Base-by-base conservation (phyloP, 345 rosid genomes). In the Salix caprea region DNA sequence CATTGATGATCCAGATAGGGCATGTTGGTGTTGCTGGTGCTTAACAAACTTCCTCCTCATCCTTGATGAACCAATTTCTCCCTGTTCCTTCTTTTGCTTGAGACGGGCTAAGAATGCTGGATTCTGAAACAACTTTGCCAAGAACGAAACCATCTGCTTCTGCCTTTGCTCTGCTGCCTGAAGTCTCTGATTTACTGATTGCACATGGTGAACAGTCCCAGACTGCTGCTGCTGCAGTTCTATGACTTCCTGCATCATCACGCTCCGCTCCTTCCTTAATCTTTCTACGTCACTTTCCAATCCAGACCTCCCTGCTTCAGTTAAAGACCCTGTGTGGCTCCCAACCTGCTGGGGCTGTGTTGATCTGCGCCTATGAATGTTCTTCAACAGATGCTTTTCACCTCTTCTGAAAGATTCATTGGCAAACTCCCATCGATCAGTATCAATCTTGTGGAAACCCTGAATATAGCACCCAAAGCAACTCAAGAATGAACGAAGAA, bases 1-100 rank as follows among this genome's bases (percentile, higher is more conserved):
- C 36, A 16, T 68, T 12, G 88, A 82, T 40, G 87, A 76, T 72
- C 81, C 90, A 56, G 80, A 44, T 72, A 71, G 75, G 54, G 46
- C 79, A 40, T 12, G 77, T 82, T 85, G 94, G 69, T 46, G 77
- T 28, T 75, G 87, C 70, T 80, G 91, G 72, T 87, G 89, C 82
- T 78, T 87, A 68, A 91, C 73, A 80, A 91, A 88, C 86, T 89
- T 95, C 86, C 82, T 95, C 77, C 70, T 90, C 69, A 39, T 77
- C 79, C 88, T 87, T 37, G 88, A 77, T 6, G 88, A 81, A 66
- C 78, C 85, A 6, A 83, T 76, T 37, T 82, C 83, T 79, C 85
- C 80, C 68, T 75, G 78, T 69, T 69, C 78, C 67, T 74, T 81
- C 11, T 24, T 73, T 73, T 73, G 37, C 75, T 37, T 77, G 48